Conservation (phyloP, 78 protist genomes). For the Dictyostelium citrinum region DNA sequence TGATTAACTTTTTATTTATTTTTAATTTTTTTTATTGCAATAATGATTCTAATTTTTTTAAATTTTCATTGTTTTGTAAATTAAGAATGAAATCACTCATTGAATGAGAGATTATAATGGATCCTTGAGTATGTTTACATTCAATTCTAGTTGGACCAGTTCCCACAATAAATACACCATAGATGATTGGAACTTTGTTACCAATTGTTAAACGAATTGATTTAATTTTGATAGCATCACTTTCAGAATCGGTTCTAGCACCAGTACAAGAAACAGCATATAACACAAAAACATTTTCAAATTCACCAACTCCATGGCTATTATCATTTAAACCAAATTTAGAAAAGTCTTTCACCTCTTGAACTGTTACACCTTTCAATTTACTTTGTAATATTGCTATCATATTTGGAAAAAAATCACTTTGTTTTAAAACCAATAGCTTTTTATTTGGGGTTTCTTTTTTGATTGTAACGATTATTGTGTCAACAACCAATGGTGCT, state of each 20-base stretch:
- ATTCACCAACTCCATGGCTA: background rate
- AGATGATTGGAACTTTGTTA: background rate
- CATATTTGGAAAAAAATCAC: background rate
- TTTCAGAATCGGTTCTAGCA: background rate
- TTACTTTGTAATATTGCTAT: background rate
- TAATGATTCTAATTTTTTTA: background rate
- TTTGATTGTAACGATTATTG: background rate
- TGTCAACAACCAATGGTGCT: too few relatives aligned
- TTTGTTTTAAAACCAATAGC: background rate
- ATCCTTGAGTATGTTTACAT: background rate
- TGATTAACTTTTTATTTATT: background rate
- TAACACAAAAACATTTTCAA: background rate
- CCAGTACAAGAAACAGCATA: background rate
- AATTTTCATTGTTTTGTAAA: background rate
- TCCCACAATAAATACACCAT: background rate
- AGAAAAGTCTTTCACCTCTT: background rate
- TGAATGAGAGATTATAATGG: background rate
- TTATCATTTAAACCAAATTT: background rate
- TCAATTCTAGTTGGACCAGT: background rate
- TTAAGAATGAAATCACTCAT: background rate
- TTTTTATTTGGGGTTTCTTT: background rate
- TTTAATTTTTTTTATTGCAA: background rate
- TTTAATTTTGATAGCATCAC: background rate
- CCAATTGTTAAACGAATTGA: background rate
- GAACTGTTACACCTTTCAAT: background rate